Evolutionary conservation across 208 protist genomes (phyloP).

Genomic region (Trypanosoma vivax): DNA sequence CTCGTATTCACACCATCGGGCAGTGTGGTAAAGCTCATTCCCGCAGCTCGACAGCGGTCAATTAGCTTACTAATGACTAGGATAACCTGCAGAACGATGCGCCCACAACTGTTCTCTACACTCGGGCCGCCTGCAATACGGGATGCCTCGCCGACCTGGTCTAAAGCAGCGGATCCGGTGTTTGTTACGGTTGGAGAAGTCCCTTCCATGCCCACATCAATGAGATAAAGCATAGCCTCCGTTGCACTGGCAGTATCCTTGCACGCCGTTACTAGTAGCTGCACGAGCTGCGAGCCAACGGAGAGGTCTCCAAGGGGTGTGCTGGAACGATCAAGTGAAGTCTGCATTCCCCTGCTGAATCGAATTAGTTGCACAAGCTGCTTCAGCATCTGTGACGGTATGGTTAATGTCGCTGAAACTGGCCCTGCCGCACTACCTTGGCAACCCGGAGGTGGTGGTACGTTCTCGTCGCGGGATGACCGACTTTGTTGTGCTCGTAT

Average conservation of each 20-base stretch:
- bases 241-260: constrained; percentile 2
- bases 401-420: background rate
- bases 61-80: constrained; percentile 13
- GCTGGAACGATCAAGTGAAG: background rate
- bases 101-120: background rate
- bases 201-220: constrained; percentile 10
- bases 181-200: background rate
- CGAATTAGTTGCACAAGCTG: constrained; percentile 16
- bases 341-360: background rate
- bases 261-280: constrained; percentile 12
- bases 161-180: too few relatives aligned
- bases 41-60: constrained; percentile 15
- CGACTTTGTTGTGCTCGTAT: constrained; percentile 12
- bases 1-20: constrained; percentile 23
- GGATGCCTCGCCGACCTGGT: too few relatives aligned
- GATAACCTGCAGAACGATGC: constrained; percentile 10
- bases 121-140: too few relatives aligned
- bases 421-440: constrained; percentile 4
- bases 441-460: constrained; percentile 1
- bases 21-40: constrained; percentile 16
- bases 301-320: constrained; percentile 1
- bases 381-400: constrained; percentile 6
- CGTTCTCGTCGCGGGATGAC: constrained; percentile 2
- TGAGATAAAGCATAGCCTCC: constrained; percentile 13
- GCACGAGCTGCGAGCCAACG: constrained; percentile 10